A percentile compares a stretch with the other conserved stretches of the same genome.
Conservation (phyloP, 2,329 filamentous ascomycete species). For the Ophiobolus disseminans region DNA sequence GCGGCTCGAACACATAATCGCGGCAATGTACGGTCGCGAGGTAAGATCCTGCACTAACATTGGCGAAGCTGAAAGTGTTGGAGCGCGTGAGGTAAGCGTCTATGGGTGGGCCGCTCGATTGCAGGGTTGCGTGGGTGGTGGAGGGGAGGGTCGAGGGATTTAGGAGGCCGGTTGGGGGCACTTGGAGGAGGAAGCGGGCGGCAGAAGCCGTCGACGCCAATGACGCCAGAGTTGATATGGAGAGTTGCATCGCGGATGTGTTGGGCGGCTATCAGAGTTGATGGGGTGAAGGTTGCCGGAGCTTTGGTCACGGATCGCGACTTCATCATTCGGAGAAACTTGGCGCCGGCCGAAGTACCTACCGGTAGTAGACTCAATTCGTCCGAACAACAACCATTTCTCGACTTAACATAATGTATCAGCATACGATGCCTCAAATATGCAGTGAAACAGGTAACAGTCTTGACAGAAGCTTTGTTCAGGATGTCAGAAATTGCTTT, state of each 20-base stretch:
- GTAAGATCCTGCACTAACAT: conserved; percentile 76
- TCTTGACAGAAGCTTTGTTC: no score
- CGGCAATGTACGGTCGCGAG: conserved; percentile 80
- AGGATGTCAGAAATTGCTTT: no score
- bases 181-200: conserved; percentile 59
- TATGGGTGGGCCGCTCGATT: conserved; percentile 59
- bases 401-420: no score
- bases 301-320: conserved; percentile 1
- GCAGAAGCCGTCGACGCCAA: conserved; percentile 51
- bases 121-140: conserved; percentile 71
- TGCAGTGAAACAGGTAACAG: no score
- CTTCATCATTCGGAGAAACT: conserved; percentile 1
- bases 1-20: conserved; percentile 76
- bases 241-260: conserved; percentile 32
- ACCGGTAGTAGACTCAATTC: no score
- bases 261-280: background rate
- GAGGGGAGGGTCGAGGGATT: conserved; percentile 58
- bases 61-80: conserved; percentile 78
- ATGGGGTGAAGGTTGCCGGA: conserved; percentile 9
- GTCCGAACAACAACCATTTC: no score
- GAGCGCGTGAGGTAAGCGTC: conserved; percentile 70
- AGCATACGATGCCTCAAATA: no score
- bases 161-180: conserved; percentile 54
- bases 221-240: conserved; percentile 52
- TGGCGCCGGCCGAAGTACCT: background rate